phyloP scores from a whole-genome alignment of 2,329 filamentous ascomycete species.

The Aspergillus sojae region DNA sequence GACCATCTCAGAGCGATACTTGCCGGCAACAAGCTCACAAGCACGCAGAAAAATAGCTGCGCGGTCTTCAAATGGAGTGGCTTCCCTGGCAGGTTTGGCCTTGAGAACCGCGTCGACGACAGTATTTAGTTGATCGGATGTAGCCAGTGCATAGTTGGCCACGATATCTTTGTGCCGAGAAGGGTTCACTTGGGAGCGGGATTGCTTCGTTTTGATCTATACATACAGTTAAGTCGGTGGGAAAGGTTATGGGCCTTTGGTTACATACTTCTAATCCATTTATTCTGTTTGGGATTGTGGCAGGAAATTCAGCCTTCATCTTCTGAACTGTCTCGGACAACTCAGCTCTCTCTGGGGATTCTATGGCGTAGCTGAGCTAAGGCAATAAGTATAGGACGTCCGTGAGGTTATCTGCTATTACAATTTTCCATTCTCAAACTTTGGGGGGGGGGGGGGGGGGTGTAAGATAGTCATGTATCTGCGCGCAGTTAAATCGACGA shows the following conservation, averaged over 20 bases:
- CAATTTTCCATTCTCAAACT: conserved; percentile 30
- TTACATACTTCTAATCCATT: conserved; percentile 20
- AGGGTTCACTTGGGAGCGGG: conserved; percentile 51
- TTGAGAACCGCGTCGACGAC: conserved; percentile 82
- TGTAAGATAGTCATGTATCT: conserved; percentile 14
- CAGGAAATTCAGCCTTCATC: conserved; percentile 34
- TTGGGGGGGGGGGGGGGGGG: conserved; percentile 30
- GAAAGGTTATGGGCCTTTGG: too few relatives aligned
- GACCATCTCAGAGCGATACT: conserved; percentile 95
- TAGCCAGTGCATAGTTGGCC: conserved; percentile 53
- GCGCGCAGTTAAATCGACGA: background rate
- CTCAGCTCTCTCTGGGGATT: conserved; percentile 37
- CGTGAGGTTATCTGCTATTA: background rate
- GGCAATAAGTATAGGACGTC: background rate
- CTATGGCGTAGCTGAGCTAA: conserved; percentile 29
- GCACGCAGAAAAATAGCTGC: conserved; percentile 95
- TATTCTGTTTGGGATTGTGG: conserved; percentile 32
- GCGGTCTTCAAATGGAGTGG: conserved; percentile 82
- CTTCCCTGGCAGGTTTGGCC: conserved; percentile 85
- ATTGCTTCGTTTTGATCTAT: conserved; percentile 19
- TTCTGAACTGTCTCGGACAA: conserved; percentile 34
- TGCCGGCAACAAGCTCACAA: conserved; percentile 82
- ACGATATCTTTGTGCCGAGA: conserved; percentile 38
- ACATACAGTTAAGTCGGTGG: too few relatives aligned
- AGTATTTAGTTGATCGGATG: conserved; percentile 70